Evolutionary conservation across 805 yeast genomes (phyloP), one percentile per base, ranked within the genome.

Genomic region (Barnettozyma siamensis): DNA sequence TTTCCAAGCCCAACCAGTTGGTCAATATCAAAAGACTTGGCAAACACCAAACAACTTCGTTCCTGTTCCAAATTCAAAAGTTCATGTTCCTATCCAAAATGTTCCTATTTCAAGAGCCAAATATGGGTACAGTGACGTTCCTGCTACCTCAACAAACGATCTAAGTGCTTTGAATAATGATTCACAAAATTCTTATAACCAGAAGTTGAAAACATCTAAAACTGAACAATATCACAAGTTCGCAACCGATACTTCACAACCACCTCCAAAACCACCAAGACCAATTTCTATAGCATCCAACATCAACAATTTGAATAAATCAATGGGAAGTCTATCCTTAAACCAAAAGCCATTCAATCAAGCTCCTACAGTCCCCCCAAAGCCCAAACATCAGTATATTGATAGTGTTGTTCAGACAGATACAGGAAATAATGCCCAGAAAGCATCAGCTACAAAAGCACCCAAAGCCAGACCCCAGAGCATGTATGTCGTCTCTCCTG

Each of bases 401-500:
- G 61, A 57, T 38, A 53, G 57, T 34, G 47, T 45, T 20, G 57
- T 55, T 7, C 60, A 55, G 31, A 55, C 60, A 1, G 57, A 48
- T n/a, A 48, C 43, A 15, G 33, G 23, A 7, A 26, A 34, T 7
- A 41, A 21, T 8, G 29, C 4, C 20, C 33, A 37, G 13, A 26
- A 19, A 13, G 15, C 34, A 5, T 21, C 45, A 7, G 29, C 13
- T 13, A 34, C 35, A 18, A 37, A 44, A 15, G 18, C 42, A 29
- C 10, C 42, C 5, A 34, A 23, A 31, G 11, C 41, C 24, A 55
- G 69, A 44, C 70, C 70, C 8, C 51, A 57, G 18, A 63, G 66
- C 43, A 62, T 65, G 66, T 65, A 65, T 31, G 57, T 58, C 16
- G 35, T 35, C n/a, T 37, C 40, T 20, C 35, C 53, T 11, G 13